Base-by-base conservation (phyloP, 2,329 filamentous ascomycete genomes). In the Knoxdaviesia proteae region DNA sequence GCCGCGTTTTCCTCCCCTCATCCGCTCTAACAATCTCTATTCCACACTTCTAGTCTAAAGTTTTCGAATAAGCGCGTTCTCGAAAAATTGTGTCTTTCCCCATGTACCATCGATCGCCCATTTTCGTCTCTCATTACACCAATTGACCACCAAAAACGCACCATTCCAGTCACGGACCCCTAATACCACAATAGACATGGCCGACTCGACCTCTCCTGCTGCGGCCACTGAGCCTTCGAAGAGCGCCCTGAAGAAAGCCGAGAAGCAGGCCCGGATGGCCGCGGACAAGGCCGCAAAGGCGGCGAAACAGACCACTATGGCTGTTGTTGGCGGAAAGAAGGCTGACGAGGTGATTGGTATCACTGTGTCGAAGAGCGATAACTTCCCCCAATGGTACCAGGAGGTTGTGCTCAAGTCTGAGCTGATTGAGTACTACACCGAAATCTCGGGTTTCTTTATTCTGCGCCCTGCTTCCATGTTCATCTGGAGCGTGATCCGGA, bases 401-500 rank as follows among this genome's bases (percentile, higher is more conserved):
- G 88, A 98, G 63, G 83, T 96, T 47, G 80, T 98, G 45, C 77
- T 87, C 56, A 98, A 98, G 72, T 84, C 84, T 52, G 84, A 94
- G 58, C 83, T 98, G 80, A 79, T 96, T 53, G 87, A 94, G 56
- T 98, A 94, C 72, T 96, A 94, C 58, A 65, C 61, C 56, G 82
- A 94, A 63, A 88, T 96, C 47, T 84, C 87, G n/a, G 84, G 87
- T 40, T 94, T 92, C 66, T 96, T 94, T 61, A 90, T 96, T 58
- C 72, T 93, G 59, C 87, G 84, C 47, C 77, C 74, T 42, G 60
- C 70, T 34, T 64, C 71, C 48, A 79, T 79, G 74, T 69, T 75
- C 58, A 71, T 78, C 52, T 79, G 75, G 75, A 70, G 67, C 53
- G 63, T 64, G 32, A 78, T 80, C 48, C 69, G 73, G 53, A 71